Conservation (phyloP, 1,284 basidiomycete genomes). For the Puccinia novopanici region DNA sequence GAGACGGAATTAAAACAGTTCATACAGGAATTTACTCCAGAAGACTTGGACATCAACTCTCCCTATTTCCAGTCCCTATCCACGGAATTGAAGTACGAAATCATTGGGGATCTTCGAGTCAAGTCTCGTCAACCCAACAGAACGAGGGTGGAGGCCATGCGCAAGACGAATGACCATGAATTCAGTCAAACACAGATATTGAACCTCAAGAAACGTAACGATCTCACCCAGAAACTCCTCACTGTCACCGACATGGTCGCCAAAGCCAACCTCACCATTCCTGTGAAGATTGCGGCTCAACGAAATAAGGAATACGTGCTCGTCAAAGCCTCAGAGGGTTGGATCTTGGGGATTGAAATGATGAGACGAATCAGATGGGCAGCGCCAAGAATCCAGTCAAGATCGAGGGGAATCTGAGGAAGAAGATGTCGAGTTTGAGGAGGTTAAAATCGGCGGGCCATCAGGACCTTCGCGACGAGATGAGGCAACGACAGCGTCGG, state of each 20-base stretch:
- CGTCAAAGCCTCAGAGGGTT: conserved; percentile 84
- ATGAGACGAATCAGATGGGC: conserved; percentile 62
- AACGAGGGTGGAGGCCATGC: conserved; percentile 87
- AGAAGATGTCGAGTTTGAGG: conserved; percentile 38
- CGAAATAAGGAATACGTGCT: conserved; percentile 90
- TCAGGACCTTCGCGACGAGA: too few species aligned
- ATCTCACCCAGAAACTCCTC: conserved; percentile 90
- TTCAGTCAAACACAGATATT: conserved; percentile 94
- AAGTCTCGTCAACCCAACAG: conserved; percentile 93
- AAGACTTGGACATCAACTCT: conserved; percentile 83
- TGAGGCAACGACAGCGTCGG: conserved; percentile 49
- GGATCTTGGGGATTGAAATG: conserved; percentile 85
- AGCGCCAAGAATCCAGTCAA: conserved; percentile 81
- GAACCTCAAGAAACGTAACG: conserved; percentile 83
- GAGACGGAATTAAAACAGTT: conserved; percentile 86
- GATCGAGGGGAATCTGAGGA: conserved; percentile 67
- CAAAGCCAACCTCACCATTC: conserved; percentile 81
- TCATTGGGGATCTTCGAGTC: conserved; percentile 89
- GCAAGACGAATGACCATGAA: conserved; percentile 80
- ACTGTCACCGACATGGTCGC: conserved; percentile 89
- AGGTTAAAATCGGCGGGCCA: conserved; percentile 9
- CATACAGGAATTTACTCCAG: conserved; percentile 87
- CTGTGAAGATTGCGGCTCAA: conserved; percentile 88
- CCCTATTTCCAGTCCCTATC: conserved; percentile 85
- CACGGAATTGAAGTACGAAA: conserved; percentile 95